A percentile compares a stretch with the other conserved stretches of the same genome.
These are phyloP conservation scores for Blastocladiella britannica DNA, from an alignment of 192 early-diverging fungal genomes.

Conservation along the genomic window DNA sequence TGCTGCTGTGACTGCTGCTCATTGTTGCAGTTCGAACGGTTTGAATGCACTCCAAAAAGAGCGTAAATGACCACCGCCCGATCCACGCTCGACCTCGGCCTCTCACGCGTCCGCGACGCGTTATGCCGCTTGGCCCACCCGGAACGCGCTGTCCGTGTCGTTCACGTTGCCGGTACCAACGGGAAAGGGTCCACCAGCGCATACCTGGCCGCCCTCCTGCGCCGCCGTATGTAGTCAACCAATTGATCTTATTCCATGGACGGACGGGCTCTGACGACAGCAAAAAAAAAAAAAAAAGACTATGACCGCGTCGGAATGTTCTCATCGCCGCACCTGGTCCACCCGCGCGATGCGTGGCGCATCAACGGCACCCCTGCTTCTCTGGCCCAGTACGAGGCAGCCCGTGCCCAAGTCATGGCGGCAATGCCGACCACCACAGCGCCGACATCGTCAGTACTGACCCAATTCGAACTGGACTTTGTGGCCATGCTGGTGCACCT, in stretches of 20 bases:
- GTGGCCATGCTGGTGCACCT: conserved; percentile 33
- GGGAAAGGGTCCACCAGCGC: conserved; percentile 71
- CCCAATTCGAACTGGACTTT: background rate
- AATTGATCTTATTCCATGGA: conserved; percentile 4
- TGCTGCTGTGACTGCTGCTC: too few species aligned
- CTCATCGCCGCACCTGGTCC: conserved; percentile 58
- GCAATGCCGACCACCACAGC: conserved; percentile 13
- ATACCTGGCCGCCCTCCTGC: conserved; percentile 13
- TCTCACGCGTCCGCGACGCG: conserved; percentile 26
- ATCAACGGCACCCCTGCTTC: conserved; percentile 30
- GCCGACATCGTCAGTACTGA: conserved; percentile 22
- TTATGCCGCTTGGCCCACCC: conserved; percentile 25
- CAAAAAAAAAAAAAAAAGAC: too few species aligned
- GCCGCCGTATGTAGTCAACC: conserved; percentile 2
- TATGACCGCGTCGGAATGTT: conserved; percentile 33
- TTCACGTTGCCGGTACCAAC: conserved; percentile 78
- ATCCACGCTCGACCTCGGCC: conserved; percentile 15
- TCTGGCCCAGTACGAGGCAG: conserved; percentile 13
- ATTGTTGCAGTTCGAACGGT: too few species aligned
- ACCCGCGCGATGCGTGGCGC: conserved; percentile 37
- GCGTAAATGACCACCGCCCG: too few species aligned
- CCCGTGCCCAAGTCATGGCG: conserved; percentile 15
- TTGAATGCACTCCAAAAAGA: too few species aligned
- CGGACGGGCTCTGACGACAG: background rate
- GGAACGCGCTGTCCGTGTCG: conserved; percentile 20